A percentile compares a stretch with the other conserved stretches of the same genome.
Conservation (phyloP, 257 asterid genomes). For the Nicotiana undulata region DNA sequence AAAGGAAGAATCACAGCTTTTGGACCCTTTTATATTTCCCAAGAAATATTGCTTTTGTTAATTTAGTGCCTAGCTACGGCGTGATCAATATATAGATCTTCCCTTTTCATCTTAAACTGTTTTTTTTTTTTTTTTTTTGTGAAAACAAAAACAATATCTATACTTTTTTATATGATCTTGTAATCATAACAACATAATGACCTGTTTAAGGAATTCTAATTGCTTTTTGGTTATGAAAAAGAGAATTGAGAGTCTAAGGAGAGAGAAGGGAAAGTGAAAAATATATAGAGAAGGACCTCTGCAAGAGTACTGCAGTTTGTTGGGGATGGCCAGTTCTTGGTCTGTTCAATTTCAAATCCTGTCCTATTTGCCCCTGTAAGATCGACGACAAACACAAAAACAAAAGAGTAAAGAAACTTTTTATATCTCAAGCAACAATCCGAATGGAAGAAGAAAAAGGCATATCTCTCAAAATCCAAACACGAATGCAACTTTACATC, state of each 20-base stretch:
- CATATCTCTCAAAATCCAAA: slow-evolving; percentile 8
- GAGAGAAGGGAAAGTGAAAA: background rate
- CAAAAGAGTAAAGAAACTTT: slow-evolving; percentile 23
- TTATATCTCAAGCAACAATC: slow-evolving; percentile 25
- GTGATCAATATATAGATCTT: background rate
- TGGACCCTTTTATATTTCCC: slow-evolving; percentile 71
- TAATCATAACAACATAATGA: slow-evolving; percentile 19
- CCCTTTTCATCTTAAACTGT: background rate
- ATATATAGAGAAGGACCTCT: slow-evolving; percentile 36
- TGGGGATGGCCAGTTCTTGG: slow-evolving; percentile 72
- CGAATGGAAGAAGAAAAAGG: slow-evolving; percentile 6
- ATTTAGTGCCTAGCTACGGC: slow-evolving; percentile 1
- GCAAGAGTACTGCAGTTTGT: slow-evolving; percentile 50
- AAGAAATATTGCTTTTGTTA: slow-evolving; percentile 51
- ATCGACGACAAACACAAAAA: slow-evolving; percentile 21
- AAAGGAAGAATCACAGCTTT: slow-evolving; percentile 86
- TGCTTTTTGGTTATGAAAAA: background rate
- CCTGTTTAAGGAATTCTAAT: slow-evolving; percentile 7
- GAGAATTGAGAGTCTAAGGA: background rate
- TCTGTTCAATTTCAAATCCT: slow-evolving; percentile 66
- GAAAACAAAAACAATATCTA: no score
- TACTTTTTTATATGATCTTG: background rate
- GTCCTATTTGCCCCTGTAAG: slow-evolving; percentile 62
- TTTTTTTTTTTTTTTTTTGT: background rate
- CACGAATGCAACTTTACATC: slow-evolving; percentile 2